Base-by-base conservation (phyloP, 768 basidiomycete species). In the Lactifluus hygrophoroides region DNA sequence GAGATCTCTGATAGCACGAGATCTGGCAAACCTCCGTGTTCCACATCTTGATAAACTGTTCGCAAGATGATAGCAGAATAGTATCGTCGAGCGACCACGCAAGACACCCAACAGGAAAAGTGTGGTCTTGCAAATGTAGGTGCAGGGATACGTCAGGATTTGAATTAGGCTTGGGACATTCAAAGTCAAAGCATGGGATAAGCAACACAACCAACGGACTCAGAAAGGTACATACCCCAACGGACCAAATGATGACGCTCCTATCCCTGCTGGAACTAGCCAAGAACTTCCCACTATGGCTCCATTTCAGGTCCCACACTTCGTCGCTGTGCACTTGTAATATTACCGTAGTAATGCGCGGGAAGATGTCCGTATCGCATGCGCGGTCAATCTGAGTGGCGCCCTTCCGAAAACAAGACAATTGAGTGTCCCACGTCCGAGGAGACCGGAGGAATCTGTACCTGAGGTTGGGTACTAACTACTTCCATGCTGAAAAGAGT, bases 221-320 rank as follows among this genome's bases (percentile, higher is more conserved):
- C 54, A 59, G n/a, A 57, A 50, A 37, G 42, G 51, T 55, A 73
- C 88, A 67, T 71, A 91, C 94, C 74, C 81, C 82, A 54, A 93
- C 77, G 46, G 78, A 78, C 94, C 94, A 98, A 50, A 98, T 87
- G 54, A 96, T 89, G 7, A 88, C 93, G 5, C 80, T 78, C 73
- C 81, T 83, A 72, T 98, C 95, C 70, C 82, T 90, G 56, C 94
- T 88, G 37, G 88, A 89, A 63, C 85, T 94, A 30, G 94, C 96
- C 50, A 99, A 76, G 66, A 80, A 85, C 49, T 72, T 71, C 2
- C 96, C 96, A 68, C 86, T 85, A 65, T 90, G 90, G 71, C 93
- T 95, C 94, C 94, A 99, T 69, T 87, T 88, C 58, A 98, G 72
- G 68, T 88, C 85, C 94, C 95, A 98, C 44, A 99, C 94, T 69